Evolutionary conservation across 2,329 filamentous ascomycete genomes (phyloP).

Genomic region (Monosporascus sp.): DNA sequence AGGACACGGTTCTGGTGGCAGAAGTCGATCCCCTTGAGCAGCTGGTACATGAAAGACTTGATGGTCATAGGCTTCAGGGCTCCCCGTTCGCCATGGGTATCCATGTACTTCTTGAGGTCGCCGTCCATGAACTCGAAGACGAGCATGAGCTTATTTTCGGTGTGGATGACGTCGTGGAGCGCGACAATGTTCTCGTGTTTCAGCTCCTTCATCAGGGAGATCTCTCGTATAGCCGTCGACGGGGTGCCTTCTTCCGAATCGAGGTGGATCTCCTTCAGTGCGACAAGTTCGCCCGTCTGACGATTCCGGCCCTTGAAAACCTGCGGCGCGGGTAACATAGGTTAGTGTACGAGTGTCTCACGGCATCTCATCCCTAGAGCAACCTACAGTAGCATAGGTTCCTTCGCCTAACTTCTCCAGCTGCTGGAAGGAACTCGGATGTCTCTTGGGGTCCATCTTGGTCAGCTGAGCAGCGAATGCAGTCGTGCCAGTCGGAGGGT

Average conservation of each 20-base stretch:
- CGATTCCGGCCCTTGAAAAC: constrained; percentile 98
- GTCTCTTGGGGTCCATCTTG: constrained; percentile 83
- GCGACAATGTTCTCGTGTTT: constrained; percentile 98
- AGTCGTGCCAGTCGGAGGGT: neutral
- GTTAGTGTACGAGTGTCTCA: constrained; percentile 16
- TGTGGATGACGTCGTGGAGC: constrained; percentile 97
- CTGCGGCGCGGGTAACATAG: constrained; percentile 38
- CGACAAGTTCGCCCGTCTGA: constrained; percentile 93
- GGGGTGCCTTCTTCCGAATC: constrained; percentile 98
- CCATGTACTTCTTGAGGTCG: constrained; percentile 98
- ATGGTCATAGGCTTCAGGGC: constrained; percentile 85
- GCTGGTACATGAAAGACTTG: constrained; percentile 99
- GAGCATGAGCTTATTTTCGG: constrained; percentile 99
- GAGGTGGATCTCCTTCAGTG: constrained; percentile 96
- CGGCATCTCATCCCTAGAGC: neutral
- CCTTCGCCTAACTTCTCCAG: constrained; percentile 98
- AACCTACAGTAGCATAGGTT: constrained; percentile 89
- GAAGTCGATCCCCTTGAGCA: constrained; percentile 92
- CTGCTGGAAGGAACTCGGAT: constrained; percentile 98
- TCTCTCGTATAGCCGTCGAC: constrained; percentile 95
- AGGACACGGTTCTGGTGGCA: constrained; percentile 96
- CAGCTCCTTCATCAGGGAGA: constrained; percentile 98
- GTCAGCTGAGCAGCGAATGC: constrained; percentile 6
- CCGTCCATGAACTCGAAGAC: constrained; percentile 99
- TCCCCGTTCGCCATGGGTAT: constrained; percentile 82